Base-by-base conservation (phyloP, 2,329 filamentous ascomycete genomes). In the Pseudocercospora cruenta region DNA sequence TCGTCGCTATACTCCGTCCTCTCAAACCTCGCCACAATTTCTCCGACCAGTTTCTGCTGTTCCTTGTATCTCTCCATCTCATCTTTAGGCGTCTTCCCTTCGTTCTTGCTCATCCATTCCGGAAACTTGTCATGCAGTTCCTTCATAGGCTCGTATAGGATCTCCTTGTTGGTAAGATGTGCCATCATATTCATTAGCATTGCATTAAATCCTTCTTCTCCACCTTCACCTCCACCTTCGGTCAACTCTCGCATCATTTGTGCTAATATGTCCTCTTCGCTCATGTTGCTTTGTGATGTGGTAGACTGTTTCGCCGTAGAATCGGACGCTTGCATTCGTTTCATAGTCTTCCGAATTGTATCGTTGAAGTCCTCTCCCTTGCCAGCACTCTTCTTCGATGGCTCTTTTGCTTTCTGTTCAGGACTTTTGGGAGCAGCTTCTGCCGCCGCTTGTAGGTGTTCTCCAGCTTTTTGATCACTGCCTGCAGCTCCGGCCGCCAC, bases 121-220 rank as follows among this genome's bases (percentile, higher is more conserved):
- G 94, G 94, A 76, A 95, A 99, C 80, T 97, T 98, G 61, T 92
- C 90, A 78, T 96, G 83, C 57, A 99, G 83, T 80, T 99, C 95
- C 82, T 97, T 97, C 93, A 99, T 97, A 2, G 95, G 95, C 81
- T 99, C 94, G 78, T 98, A 98, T 59, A 99, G 81, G 69, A 99
- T 97, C 72, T 98, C 95, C 83, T 97, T 98, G 80, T 96, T 97
- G 3, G 95, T 98, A 69, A 99, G 85, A 79, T 99, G 94, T 81
- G 98, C 93, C 94, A 99, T 98, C 93, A 98, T 97, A 62, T 91
- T 92, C 85, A 96, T 88, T 66, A 99, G 87, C 88, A 98, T 93
- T 81, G 96, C 94, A 64, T 92, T 93, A 74, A 98, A 91, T 72
- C 96, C 93, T 73, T 95, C 93, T 64, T 97, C 93, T 66, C 73